Evolutionary conservation across 2,329 filamentous ascomycete genomes (phyloP), one percentile per base, ranked within the genome.

Genomic region (Phoma sp.): DNA sequence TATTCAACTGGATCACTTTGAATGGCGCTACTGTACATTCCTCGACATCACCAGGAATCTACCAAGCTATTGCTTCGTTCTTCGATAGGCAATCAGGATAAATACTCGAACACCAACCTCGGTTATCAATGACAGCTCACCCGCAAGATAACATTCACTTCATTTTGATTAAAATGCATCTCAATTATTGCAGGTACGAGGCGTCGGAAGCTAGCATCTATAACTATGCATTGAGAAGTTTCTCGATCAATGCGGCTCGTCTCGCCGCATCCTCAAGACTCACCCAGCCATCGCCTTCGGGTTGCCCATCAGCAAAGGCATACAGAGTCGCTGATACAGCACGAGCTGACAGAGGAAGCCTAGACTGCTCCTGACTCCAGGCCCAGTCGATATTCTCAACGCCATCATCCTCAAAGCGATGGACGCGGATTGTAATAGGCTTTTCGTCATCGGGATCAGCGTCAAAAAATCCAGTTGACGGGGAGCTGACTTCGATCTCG

Each of bases 351-450:
- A 59, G 61, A 10, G 62, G 57, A 14, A 76, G 32, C 5, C 57
- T 68, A 1, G 66, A 59, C 7, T 74, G 59, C 69, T 73, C 65
- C 34, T 72, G 69, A 32, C 75, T 75, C 66, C 80, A 80, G 17
- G 76, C 66, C 39, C 76, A 80, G 56, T 74, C 60, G 0, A 84
- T 66, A 3, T 74, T 59, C 11, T 81, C 76, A 0, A 86, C 76
- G 18, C 74, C 60, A 25, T 81, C 79, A 0, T 69, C 79, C 7
- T 72, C 78, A 38, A 78, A 80, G 33, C 83, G 76, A 49, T 85
- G 80, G 0, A 87, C 64, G 15, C 83, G 76, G 7, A 86, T 74
- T 2, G 73, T 75, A 2, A 70, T 61, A 11, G 64, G 64, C 11
- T 80, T 71, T 0, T 75, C 72, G 0, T 70, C 29, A 4, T n/a